Base-by-base conservation (phyloP, 768 basidiomycete species). In the Phaeotremella skinneri region DNA sequence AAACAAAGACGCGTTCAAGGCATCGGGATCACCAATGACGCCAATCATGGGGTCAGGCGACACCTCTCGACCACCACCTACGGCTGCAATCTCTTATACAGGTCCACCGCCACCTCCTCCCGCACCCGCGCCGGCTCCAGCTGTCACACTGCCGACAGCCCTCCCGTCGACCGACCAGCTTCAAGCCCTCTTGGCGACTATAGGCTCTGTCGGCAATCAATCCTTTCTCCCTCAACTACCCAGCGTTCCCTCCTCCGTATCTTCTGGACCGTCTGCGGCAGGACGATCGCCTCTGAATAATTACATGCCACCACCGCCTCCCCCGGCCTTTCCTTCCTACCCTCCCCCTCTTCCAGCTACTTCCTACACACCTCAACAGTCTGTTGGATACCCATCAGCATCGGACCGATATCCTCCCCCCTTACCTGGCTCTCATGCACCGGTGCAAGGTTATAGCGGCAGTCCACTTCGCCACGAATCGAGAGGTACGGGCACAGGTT, bases 141-240 rank as follows among this genome's bases (percentile, higher is more conserved):
- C 48, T 11, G 21, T 27, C 27, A 13, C 29, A 41, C 39, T 49
- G 20, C 6, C 42, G 17, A 9, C 42, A 20, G 23, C 23, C 45
- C 42, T n/a, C 21, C 49, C n/a, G n/a, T 43, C 48, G 6, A 68
- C 61, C 48, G 62, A 64, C 4, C 50, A 68, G 37, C 48, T 72
- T 14, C 62, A 69, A 62, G 70, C 70, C 2, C 54, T 72, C 13
- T 65, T 72, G 66, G 58, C 63, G 13, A 67, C 54, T 47, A 56
- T 72, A 39, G 37, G 11, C 37, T 9, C n/a, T n/a, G 9, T n/a
- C 37, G n/a, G 9, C 37, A 9, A 39, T 39, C 37, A 9, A 39
- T 39, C 37, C n/a, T 39, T 9, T 39, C 37, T 9, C 37, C 37
- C 9, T 9, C 34, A 7, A 7, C 34, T 37, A 7, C 34, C 7